A percentile compares a stretch with the other conserved stretches of the same genome.
These are phyloP conservation scores for Cicer bijugum DNA, from an alignment of 306 rosid genomes.

Conservation along the genomic window DNA sequence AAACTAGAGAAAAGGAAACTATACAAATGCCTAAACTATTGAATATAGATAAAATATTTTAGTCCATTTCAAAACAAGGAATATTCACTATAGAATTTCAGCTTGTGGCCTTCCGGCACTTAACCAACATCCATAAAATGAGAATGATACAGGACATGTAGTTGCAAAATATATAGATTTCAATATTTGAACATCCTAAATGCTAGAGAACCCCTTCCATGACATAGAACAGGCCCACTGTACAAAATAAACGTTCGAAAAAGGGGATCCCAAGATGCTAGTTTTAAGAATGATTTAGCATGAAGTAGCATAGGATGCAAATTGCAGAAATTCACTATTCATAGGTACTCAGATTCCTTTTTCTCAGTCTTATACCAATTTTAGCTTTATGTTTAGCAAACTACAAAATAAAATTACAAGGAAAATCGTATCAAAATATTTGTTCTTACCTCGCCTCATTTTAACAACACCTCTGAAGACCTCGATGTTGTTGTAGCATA, in stretches of 20 bases:
- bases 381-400: constrained; percentile 18
- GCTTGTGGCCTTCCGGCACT: constrained; percentile 20
- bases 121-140: constrained; percentile 19
- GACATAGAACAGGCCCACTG: constrained; percentile 1
- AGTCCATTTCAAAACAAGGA: constrained; percentile 29
- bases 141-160: constrained; percentile 26
- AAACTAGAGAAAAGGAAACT: constrained; percentile 27
- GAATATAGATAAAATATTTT: constrained; percentile 26
- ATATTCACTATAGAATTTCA: constrained; percentile 22
- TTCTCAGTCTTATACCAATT: constrained; percentile 2
- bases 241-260: neutral
- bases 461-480: constrained; percentile 97
- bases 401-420: constrained; percentile 34
- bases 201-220: constrained; percentile 27
- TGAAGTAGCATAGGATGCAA: constrained; percentile 3
- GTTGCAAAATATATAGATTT: constrained; percentile 29
- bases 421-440: constrained; percentile 31
- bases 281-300: constrained; percentile 17
- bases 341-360: constrained; percentile 4
- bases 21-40: constrained; percentile 4
- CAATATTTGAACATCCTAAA: constrained; percentile 31
- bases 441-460: constrained; percentile 90
- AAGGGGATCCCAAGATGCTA: constrained; percentile 4
- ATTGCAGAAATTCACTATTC: constrained; percentile 32
- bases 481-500: constrained; percentile 86